These are phyloP conservation scores for Cruciata laevipes DNA, from an alignment of 257 asterid genomes.

Conservation along the genomic window DNA sequence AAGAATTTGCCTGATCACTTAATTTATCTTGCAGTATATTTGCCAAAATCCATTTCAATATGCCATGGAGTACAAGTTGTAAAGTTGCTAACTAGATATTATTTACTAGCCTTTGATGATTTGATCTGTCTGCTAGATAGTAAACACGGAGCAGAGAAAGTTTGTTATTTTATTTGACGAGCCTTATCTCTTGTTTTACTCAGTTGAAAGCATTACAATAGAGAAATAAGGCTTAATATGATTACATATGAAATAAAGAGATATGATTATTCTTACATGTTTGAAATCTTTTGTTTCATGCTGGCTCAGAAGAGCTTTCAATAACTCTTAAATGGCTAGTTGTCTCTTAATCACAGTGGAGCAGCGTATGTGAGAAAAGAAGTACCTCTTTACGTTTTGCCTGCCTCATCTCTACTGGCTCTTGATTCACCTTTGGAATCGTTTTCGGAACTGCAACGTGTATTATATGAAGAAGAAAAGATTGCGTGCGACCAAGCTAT, in stretches of 20 bases:
- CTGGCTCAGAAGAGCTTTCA: background rate
- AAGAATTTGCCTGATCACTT: constrained; percentile 36
- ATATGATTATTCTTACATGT: background rate
- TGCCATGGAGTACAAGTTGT: too few relatives aligned
- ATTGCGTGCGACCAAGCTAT: constrained; percentile 82
- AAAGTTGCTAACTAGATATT: background rate
- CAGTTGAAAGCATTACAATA: background rate
- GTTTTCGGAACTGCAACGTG: constrained; percentile 70
- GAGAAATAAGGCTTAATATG: background rate
- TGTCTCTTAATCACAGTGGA: constrained; percentile 61
- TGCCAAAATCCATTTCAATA: background rate
- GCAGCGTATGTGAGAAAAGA: constrained; percentile 91
- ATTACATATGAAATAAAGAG: background rate
- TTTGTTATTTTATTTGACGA: background rate
- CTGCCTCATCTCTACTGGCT: constrained; percentile 59
- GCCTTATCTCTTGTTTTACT: background rate
- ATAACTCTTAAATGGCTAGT: constrained; percentile 6
- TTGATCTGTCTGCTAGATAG: background rate
- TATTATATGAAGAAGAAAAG: constrained; percentile 79
- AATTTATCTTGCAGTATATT: background rate
- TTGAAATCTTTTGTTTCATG: background rate
- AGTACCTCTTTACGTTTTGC: constrained; percentile 74
- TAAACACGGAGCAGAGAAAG: background rate
- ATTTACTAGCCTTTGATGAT: background rate
- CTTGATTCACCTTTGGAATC: constrained; percentile 71